Conservation (phyloP, 495 filamentous ascomycete species). For the Penicillium parvum region DNA sequence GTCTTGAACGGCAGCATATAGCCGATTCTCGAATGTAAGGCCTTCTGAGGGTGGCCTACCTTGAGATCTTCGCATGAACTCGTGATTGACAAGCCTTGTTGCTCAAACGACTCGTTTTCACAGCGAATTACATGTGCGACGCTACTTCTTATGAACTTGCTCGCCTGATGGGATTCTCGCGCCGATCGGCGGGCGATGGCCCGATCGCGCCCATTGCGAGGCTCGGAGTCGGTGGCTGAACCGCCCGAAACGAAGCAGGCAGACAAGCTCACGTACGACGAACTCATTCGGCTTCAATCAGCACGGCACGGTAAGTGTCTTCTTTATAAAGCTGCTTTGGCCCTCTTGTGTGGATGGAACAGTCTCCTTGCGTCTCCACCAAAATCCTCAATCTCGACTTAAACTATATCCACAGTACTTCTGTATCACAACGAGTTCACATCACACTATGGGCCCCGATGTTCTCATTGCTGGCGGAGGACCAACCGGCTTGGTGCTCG, state of each 20-base stretch:
- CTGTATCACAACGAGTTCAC: background rate
- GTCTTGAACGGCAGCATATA: background rate
- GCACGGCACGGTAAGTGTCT: too few species aligned
- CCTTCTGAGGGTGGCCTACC: too few species aligned
- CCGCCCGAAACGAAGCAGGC: constrained; percentile 5
- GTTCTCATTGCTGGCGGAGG: constrained; percentile 42
- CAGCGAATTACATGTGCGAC: background rate
- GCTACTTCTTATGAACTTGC: background rate
- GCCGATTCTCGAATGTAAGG: background rate
- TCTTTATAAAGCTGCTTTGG: too few species aligned
- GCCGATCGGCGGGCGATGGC: constrained; percentile 10
- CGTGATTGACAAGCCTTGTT: background rate
- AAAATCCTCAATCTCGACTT: too few species aligned
- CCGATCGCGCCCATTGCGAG: constrained; percentile 1
- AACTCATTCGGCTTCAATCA: too few species aligned
- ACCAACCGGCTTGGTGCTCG: constrained; percentile 38
- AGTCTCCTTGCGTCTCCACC: too few species aligned
- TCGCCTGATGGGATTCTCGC: background rate
- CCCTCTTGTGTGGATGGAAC: too few species aligned
- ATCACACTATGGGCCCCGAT: constrained; percentile 14
- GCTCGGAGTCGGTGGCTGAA: constrained; percentile 16
- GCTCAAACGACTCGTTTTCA: background rate
- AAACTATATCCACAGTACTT: background rate
- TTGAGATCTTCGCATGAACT: too few species aligned
- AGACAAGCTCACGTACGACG: too few species aligned